Conservation (phyloP, 2,329 filamentous ascomycete genomes). For the Xylaria polymorpha region DNA sequence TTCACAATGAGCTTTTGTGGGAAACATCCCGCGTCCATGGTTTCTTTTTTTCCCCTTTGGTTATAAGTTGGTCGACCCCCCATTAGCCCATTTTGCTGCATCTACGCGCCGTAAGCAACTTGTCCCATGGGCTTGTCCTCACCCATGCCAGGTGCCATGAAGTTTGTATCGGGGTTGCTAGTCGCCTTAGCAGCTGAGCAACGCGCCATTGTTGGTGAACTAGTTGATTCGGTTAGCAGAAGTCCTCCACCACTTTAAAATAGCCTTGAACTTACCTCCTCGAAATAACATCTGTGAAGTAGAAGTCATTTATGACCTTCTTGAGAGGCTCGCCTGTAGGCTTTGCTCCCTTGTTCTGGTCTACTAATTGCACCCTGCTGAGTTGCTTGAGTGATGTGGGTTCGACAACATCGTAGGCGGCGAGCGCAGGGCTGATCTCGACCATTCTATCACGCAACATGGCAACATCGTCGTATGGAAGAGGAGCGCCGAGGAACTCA, state of each 20-base stretch:
- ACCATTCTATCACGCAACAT: constrained; percentile 91
- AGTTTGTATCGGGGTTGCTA: constrained; percentile 80
- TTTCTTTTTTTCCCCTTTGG: constrained; percentile 15
- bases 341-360: constrained; percentile 92
- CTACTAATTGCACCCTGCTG: constrained; percentile 94
- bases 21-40: constrained; percentile 21
- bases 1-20: constrained; percentile 16
- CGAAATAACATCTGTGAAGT: constrained; percentile 96
- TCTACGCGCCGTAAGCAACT: constrained; percentile 67
- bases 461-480: constrained; percentile 94
- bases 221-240: constrained; percentile 52
- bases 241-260: neutral
- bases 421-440: constrained; percentile 90
- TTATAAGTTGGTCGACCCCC: constrained; percentile 6
- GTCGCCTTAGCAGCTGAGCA: constrained; percentile 93
- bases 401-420: constrained; percentile 92
- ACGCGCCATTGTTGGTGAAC: constrained; percentile 97
- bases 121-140: constrained; percentile 72
- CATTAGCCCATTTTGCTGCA: neutral
- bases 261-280: constrained; percentile 75
- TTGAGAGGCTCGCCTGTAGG: constrained; percentile 78
- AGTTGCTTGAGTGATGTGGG: constrained; percentile 77
- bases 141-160: constrained; percentile 78
- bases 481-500: constrained; percentile 87
- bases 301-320: constrained; percentile 94